Evolutionary conservation across 2,329 filamentous ascomycete species (phyloP).

Genomic region (Monilinia laxa): DNA sequence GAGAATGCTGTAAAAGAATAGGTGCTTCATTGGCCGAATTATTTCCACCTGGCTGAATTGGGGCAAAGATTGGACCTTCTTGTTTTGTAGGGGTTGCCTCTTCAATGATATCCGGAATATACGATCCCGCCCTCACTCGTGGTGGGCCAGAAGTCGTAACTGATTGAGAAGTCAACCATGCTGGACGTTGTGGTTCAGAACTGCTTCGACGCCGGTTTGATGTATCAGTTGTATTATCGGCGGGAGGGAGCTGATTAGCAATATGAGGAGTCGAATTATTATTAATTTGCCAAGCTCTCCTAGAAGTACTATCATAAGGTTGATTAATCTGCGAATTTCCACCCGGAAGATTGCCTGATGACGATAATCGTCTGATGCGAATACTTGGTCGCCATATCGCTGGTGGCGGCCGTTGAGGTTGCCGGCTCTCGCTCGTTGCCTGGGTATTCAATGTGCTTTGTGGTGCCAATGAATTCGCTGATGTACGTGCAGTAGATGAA

Average conservation of each 20-base stretch:
- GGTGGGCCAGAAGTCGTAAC: constrained; percentile 2
- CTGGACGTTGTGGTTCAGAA: constrained; percentile 23
- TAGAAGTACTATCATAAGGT: constrained; percentile 3
- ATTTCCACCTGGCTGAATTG: neutral
- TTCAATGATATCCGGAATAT: constrained; percentile 23
- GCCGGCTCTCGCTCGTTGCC: neutral
- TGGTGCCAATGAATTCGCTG: constrained; percentile 12
- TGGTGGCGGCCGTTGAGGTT: constrained; percentile 14
- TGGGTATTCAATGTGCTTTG: constrained; percentile 8
- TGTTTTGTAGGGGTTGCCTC: constrained; percentile 11
- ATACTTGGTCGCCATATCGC: constrained; percentile 32
- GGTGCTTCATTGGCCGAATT: neutral
- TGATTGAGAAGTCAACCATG: constrained; percentile 7
- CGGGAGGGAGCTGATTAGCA: constrained; percentile 9
- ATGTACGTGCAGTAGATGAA: constrained; percentile 7
- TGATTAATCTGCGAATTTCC: constrained; percentile 13
- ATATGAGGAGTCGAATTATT: constrained; percentile 19
- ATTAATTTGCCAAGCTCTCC: constrained; percentile 7
- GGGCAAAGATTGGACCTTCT: constrained; percentile 10
- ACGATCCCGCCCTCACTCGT: constrained; percentile 15
- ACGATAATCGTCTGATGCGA: constrained; percentile 30
- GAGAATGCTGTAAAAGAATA: constrained; percentile 4
- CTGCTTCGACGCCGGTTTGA: constrained; percentile 25
- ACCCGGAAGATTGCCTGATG: constrained; percentile 9
- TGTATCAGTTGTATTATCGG: neutral